Evolutionary conservation across 768 basidiomycete species (phyloP).

Genomic region (Termitomyces sp.): DNA sequence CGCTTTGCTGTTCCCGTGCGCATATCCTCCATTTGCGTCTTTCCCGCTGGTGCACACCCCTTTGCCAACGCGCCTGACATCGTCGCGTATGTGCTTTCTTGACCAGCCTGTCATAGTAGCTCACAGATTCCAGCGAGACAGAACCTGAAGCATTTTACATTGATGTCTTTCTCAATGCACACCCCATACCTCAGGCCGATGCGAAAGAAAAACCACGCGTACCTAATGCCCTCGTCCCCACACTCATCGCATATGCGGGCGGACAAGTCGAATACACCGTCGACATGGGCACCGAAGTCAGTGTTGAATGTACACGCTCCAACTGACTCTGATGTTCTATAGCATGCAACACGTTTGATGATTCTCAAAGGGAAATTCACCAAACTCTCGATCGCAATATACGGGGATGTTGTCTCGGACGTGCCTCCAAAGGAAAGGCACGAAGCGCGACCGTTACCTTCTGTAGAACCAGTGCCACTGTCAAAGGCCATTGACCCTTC

Average conservation of each 20-base stretch:
- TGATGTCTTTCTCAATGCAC: conserved; percentile 74
- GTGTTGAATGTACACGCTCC: conserved; percentile 18
- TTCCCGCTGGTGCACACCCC: conserved; percentile 61
- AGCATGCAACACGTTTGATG: conserved; percentile 78
- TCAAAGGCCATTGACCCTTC: conserved; percentile 58
- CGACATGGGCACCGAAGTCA: conserved; percentile 67
- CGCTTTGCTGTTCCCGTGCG: conserved; percentile 69
- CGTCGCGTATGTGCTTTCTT: conserved; percentile 47
- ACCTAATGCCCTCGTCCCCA: conserved; percentile 71
- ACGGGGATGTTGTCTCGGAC: conserved; percentile 55
- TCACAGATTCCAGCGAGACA: conserved; percentile 46
- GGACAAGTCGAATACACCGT: conserved; percentile 63
- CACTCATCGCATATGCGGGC: conserved; percentile 68
- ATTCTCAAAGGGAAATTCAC: conserved; percentile 77
- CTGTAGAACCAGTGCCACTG: conserved; percentile 35
- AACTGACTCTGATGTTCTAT: conserved; percentile 4
- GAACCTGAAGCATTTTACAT: conserved; percentile 73
- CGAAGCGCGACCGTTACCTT: conserved; percentile 38
- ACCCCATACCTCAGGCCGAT: conserved; percentile 40
- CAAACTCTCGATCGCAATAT: conserved; percentile 61
- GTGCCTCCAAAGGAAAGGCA: conserved; percentile 33
- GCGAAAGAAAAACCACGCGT: conserved; percentile 59
- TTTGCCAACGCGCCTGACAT: conserved; percentile 60
- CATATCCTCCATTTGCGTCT: conserved; percentile 65
- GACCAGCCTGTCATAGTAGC: neutral